Percentiles rank a stretch among this genome's conserved stretches.
Conservation (phyloP, 1,139 yeast species). For the Kurtzmaniella quercitrusa region DNA sequence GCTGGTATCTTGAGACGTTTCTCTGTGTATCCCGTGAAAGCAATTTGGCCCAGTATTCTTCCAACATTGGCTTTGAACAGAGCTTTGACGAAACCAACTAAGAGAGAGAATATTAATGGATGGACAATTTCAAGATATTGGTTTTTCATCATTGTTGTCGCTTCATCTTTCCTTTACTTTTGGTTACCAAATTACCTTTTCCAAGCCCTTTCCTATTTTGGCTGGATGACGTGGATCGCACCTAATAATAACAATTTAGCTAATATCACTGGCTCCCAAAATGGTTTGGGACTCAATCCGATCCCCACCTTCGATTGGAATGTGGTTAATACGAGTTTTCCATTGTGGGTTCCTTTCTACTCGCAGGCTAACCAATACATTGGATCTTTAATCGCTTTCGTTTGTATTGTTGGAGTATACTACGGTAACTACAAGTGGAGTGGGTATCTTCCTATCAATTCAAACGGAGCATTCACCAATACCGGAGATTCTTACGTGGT, state of each 20-base stretch:
- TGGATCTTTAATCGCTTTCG: constrained; percentile 37
- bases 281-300: constrained; percentile 52
- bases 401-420: constrained; percentile 36
- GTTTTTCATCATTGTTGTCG: constrained; percentile 35
- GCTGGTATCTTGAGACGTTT: constrained; percentile 51
- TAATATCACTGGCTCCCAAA: constrained; percentile 44
- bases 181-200: constrained; percentile 55
- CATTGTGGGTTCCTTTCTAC: constrained; percentile 38
- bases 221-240: constrained; percentile 58
- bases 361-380: constrained; percentile 31
- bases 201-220: constrained; percentile 46
- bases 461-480: constrained; percentile 40
- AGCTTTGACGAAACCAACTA: constrained; percentile 38
- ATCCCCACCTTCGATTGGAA: constrained; percentile 45
- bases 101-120: constrained; percentile 36
- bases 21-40: constrained; percentile 47
- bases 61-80: constrained; percentile 49
- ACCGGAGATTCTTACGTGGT: constrained; percentile 35
- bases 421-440: constrained; percentile 43
- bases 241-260: constrained; percentile 50
- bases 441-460: constrained; percentile 45
- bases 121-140: constrained; percentile 43
- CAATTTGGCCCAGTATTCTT: constrained; percentile 48
- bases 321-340: constrained; percentile 11
- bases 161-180: constrained; percentile 39